Conservation (phyloP, 2,329 filamentous ascomycete species). For the Phyllosticta citriasiana region DNA sequence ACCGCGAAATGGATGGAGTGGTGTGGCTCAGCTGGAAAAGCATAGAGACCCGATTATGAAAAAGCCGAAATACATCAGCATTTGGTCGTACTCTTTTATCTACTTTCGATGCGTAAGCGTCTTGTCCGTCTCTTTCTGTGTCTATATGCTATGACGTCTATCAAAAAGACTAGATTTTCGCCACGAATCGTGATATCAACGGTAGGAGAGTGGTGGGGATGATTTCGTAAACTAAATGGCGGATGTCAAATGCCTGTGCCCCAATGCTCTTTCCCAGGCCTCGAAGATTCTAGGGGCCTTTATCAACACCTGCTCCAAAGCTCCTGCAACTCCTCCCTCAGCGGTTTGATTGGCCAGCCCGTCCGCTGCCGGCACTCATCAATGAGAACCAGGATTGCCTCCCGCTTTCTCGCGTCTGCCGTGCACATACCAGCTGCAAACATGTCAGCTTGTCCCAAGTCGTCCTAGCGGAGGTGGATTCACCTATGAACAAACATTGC, state of each 20-base stretch:
- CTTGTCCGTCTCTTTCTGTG: background rate
- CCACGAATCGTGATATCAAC: background rate
- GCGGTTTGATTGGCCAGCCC: slow-evolving; percentile 2
- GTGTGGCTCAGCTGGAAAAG: slow-evolving; percentile 37
- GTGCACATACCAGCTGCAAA: background rate
- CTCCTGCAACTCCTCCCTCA: background rate
- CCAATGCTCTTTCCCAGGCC: background rate
- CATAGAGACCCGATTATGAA: slow-evolving; percentile 14
- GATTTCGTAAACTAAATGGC: background rate
- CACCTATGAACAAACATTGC: slow-evolving; percentile 11
- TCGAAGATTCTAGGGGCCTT: background rate
- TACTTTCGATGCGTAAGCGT: background rate
- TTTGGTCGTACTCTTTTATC: background rate
- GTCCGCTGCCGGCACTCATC: background rate
- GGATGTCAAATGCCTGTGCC: background rate
- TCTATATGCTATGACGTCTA: background rate
- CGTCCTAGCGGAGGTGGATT: background rate
- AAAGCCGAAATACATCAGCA: background rate
- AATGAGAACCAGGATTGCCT: background rate
- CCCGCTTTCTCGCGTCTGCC: background rate
- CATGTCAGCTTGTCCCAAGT: background rate
- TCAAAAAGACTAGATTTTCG: background rate
- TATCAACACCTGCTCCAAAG: slow-evolving; percentile 1
- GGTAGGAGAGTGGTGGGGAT: background rate
- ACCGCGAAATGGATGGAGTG: slow-evolving; percentile 41